A percentile compares a stretch with the other conserved stretches of the same genome.
phyloP scores from a whole-genome alignment of 2,329 filamentous ascomycete species.

The Stagonosporopsis chrysanthemi region DNA sequence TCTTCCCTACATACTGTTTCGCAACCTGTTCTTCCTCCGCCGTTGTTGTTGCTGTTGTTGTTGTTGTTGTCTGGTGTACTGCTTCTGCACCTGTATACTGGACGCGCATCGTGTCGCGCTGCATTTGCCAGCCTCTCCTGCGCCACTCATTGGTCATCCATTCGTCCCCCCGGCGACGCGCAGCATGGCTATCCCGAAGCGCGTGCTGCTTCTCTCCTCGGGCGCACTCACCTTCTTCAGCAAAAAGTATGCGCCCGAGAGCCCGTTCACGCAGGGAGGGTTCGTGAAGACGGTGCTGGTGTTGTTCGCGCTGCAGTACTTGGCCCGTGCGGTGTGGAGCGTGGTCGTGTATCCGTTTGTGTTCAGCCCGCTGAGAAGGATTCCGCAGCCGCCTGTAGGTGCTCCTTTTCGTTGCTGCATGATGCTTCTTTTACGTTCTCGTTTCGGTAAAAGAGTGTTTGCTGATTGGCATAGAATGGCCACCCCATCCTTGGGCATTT shows the following conservation, averaged over 20 bases:
- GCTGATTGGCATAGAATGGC: not conserved
- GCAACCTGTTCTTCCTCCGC: not conserved
- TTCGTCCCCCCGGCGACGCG: not conserved
- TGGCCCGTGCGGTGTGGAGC: constrained; percentile 50
- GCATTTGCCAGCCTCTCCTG: not conserved
- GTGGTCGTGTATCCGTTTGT: constrained; percentile 65
- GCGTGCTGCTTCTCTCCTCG: constrained; percentile 34
- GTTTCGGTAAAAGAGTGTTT: not conserved
- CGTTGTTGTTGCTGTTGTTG: not conserved
- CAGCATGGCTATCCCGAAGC: constrained; percentile 41
- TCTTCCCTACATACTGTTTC: not conserved
- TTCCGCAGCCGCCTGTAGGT: constrained; percentile 62
- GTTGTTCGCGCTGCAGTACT: constrained; percentile 51
- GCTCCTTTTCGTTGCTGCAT: not conserved
- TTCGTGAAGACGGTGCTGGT: constrained; percentile 51
- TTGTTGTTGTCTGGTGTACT: not conserved
- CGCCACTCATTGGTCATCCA: not conserved
- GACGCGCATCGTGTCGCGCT: not conserved
- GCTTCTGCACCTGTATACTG: no score
- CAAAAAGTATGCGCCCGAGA: constrained; percentile 43
- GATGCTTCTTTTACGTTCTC: not conserved
- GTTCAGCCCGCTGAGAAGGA: constrained; percentile 64
- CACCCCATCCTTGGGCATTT: constrained; percentile 54
- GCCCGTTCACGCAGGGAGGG: constrained; percentile 37
- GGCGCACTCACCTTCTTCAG: constrained; percentile 39